Evolutionary conservation across 2,329 filamentous ascomycete species (phyloP).

Genomic region (Pseudocercospora eumusae): DNA sequence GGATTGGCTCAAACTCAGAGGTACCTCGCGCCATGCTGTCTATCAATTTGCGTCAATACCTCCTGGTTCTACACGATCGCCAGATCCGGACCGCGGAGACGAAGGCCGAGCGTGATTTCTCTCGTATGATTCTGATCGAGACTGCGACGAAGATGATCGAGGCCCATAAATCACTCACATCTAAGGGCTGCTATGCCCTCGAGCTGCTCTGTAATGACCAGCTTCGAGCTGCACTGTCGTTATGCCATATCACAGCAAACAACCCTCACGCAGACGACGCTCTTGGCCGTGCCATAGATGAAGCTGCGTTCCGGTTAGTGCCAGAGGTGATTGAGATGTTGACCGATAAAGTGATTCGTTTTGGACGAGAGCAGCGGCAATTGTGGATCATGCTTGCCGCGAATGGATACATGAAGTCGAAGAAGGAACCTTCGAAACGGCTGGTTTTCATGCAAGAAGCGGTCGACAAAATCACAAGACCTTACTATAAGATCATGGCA

Average conservation of each 20-base stretch:
- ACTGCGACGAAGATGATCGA: constrained; percentile 34
- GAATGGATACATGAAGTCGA: constrained; percentile 33
- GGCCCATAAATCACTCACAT: constrained; percentile 30
- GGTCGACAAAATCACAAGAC: constrained; percentile 35
- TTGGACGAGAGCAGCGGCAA: constrained; percentile 37
- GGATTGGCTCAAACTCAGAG: constrained; percentile 22
- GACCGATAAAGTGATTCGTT: constrained; percentile 34
- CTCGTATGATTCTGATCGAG: constrained; percentile 35
- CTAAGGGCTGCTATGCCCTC: constrained; percentile 31
- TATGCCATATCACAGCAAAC: constrained; percentile 33
- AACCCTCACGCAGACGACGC: constrained; percentile 31
- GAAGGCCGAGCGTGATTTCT: constrained; percentile 34
- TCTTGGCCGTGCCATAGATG: constrained; percentile 29
- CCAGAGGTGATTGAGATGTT: constrained; percentile 35
- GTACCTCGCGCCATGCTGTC: constrained; percentile 31
- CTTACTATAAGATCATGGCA: constrained; percentile 39
- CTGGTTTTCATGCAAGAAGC: constrained; percentile 37
- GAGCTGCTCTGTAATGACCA: constrained; percentile 36
- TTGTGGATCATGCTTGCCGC: constrained; percentile 38
- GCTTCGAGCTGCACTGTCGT: constrained; percentile 35
- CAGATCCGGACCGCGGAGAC: constrained; percentile 34
- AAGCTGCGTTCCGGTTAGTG: constrained; percentile 29
- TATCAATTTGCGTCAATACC: constrained; percentile 38
- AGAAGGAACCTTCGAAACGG: constrained; percentile 30
- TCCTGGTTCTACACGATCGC: constrained; percentile 37